These are phyloP conservation scores for Pichia sp. DNA, from an alignment of 1,139 yeast species.

Conservation along the genomic window DNA sequence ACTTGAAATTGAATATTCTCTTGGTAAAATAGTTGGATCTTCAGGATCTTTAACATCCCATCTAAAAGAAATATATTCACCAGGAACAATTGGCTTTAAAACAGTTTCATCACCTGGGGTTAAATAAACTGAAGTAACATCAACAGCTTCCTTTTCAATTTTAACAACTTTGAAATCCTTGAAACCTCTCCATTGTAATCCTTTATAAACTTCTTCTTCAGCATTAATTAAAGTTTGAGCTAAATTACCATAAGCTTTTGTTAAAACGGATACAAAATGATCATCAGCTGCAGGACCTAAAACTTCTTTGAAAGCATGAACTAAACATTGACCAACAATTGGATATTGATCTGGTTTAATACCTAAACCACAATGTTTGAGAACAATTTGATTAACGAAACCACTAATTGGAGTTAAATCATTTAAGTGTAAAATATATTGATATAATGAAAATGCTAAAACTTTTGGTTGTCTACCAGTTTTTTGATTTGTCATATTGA, in stretches of 20 bases:
- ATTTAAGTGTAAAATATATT: slow-evolving; percentile 61
- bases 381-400: slow-evolving; percentile 55
- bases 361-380: slow-evolving; percentile 61
- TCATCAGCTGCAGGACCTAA: slow-evolving; percentile 55
- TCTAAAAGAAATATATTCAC: slow-evolving; percentile 58
- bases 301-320: slow-evolving; percentile 48
- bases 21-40: slow-evolving; percentile 27
- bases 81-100: slow-evolving; percentile 36
- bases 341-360: slow-evolving; percentile 60
- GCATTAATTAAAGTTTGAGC: slow-evolving; percentile 55
- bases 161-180: slow-evolving; percentile 43
- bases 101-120: slow-evolving; percentile 39
- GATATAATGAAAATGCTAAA: slow-evolving; percentile 54
- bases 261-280: slow-evolving; percentile 60
- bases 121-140: slow-evolving; percentile 48
- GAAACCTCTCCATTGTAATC: slow-evolving; percentile 21
- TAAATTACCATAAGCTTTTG: slow-evolving; percentile 55
- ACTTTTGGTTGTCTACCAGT: slow-evolving; percentile 56
- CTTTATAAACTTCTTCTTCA: slow-evolving; percentile 43
- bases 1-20: slow-evolving; percentile 50
- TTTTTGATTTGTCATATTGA: slow-evolving; percentile 55
- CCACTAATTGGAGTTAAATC: slow-evolving; percentile 47
- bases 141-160: slow-evolving; percentile 39
- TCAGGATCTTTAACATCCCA: slow-evolving; percentile 29
- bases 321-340: slow-evolving; percentile 51